Evolutionary conservation across 1,139 yeast genomes (phyloP), one percentile per base, ranked within the genome.

Genomic region (Geotrichum bryndzae): DNA sequence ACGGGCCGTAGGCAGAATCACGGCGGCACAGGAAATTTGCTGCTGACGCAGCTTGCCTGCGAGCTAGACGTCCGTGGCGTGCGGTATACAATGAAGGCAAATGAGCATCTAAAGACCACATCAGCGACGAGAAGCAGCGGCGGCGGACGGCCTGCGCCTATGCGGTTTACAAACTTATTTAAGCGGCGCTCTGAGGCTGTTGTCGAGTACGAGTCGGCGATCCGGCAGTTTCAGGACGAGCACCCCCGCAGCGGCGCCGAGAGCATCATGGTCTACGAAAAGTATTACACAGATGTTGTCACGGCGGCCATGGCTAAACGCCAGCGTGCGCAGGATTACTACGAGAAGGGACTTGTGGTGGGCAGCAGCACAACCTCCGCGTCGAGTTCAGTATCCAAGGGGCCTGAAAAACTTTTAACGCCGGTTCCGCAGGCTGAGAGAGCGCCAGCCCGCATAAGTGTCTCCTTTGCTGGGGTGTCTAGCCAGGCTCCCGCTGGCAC

Each of bases 31-130:
- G 58, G 61, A 11, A 54, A 51, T 13, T 15, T 35, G 25, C 58
- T 52, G 45, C 45, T 53, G 13, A 56, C 59, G 4, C 58, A 62
- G 53, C 53, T 62, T 8, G 64, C 62, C 7, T 59, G 59, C 35
- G 58, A 62, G 38, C 29, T 62, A 11, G 60, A 62, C n/a, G 58
- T 62, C 25, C 54, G 64, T 13, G 60, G 64, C 18, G 54, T 62
- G 22, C 52, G 63, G 8, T 18, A 41, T 18, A 41, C 48, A 7
- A 41, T 41, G 48, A 41, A 41, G 10, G 48, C 22, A 1, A 15
- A 41, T n/a, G 48, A 41, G 22, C 48, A 41, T 7, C 22, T 41
- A 41, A 41, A 41, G 48, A 7, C n/a, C n/a, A 35, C n/a, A 2
- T 2, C 41, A 8, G 41, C 41, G 41, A n/a, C 13, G n/a, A 18